Conservation (phyloP, 345 rosid genomes). For the Salix dunnii region DNA sequence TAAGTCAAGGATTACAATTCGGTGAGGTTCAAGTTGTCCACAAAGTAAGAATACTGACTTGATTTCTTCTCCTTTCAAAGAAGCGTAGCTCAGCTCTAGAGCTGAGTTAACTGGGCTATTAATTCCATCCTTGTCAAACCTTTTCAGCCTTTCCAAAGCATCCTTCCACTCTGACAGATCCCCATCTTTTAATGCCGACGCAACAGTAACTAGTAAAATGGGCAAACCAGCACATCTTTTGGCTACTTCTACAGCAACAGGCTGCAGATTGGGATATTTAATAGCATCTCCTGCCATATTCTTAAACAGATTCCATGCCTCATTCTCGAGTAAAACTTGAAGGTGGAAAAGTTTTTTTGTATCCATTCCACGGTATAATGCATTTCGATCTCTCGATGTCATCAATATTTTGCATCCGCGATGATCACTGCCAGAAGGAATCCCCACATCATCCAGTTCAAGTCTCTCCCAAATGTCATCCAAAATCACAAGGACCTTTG, state of each 20-base stretch:
- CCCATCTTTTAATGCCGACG: neutral
- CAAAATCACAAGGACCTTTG: slow-evolving; percentile 1
- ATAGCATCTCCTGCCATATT: neutral
- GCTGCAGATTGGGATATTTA: neutral
- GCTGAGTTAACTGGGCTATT: neutral
- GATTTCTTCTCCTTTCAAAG: neutral
- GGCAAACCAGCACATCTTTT: slow-evolving; percentile 18
- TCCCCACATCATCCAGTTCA: neutral
- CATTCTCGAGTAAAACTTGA: neutral
- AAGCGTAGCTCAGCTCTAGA: neutral
- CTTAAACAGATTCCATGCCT: slow-evolving; percentile 8
- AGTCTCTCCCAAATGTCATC: slow-evolving; percentile 9
- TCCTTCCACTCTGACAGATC: slow-evolving; percentile 7
- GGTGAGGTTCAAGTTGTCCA: neutral
- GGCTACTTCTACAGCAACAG: neutral
- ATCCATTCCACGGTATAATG: neutral
- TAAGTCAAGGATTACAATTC: neutral
- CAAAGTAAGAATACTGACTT: slow-evolving; percentile 1
- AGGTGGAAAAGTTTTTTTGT: neutral
- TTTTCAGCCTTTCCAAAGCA: neutral
- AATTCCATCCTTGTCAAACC: neutral
- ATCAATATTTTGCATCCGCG: slow-evolving; percentile 13
- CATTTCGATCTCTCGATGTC: slow-evolving; percentile 7
- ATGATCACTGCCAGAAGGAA: neutral
- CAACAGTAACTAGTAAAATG: neutral